Conservation (phyloP, 768 basidiomycete species). For the Cyclocybe aegerita region DNA sequence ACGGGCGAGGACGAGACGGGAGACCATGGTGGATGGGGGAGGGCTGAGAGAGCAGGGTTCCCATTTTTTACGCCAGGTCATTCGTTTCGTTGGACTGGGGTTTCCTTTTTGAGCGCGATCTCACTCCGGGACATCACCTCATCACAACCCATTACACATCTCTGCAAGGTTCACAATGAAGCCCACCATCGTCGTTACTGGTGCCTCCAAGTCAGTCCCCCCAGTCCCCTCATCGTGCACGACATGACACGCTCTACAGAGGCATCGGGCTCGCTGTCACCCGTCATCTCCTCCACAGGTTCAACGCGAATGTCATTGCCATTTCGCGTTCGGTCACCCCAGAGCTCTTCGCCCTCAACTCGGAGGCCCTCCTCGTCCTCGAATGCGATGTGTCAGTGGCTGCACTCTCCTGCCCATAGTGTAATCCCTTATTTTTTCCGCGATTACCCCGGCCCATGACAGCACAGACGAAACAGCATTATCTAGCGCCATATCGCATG, state of each 20-base stretch:
- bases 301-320: constrained; percentile 70
- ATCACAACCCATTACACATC: too few relatives aligned
- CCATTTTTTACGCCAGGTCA: constrained; percentile 26
- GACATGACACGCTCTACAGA: constrained; percentile 28
- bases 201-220: constrained; percentile 68
- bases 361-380: constrained; percentile 49
- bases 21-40: constrained; percentile 49
- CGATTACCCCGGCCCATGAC: constrained; percentile 9
- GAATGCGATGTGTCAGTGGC: constrained; percentile 76
- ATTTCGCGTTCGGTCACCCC: constrained; percentile 69
- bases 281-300: constrained; percentile 58
- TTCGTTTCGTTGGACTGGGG: constrained; percentile 20
- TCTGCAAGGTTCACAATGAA: constrained; percentile 21
- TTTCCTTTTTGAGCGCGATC: constrained; percentile 21
- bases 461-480: constrained; percentile 63
- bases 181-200: constrained; percentile 77
- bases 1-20: constrained; percentile 65
- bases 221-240: background rate
- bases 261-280: constrained; percentile 81
- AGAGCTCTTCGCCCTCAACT: constrained; percentile 55
- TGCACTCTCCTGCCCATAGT: background rate
- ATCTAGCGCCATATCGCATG: constrained; percentile 53
- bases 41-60: constrained; percentile 21
- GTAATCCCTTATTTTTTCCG: constrained; percentile 6
- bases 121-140: too few relatives aligned